These are phyloP conservation scores for Sporothrix brunneoviolacea DNA, from an alignment of 2,329 filamentous ascomycete genomes.

Conservation along the genomic window DNA sequence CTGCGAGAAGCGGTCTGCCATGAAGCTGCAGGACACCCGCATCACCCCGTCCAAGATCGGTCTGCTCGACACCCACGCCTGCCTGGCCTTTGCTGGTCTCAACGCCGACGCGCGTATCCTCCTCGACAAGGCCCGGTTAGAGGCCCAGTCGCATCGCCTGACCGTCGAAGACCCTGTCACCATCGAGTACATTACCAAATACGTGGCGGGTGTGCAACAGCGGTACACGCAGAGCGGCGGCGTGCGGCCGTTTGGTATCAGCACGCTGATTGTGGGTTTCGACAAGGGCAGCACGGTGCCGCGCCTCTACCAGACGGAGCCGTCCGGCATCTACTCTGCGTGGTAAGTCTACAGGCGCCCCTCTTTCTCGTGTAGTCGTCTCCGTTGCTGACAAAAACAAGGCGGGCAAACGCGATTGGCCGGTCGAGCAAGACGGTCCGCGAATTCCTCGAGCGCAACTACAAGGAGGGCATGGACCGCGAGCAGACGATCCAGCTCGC, in stretches of 20 bases:
- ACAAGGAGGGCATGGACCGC: slow-evolving; percentile 95
- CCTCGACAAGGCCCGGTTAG: slow-evolving; percentile 94
- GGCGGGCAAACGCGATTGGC: slow-evolving; percentile 99
- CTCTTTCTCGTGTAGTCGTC: neutral
- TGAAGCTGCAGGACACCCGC: slow-evolving; percentile 98
- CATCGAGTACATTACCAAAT: slow-evolving; percentile 99
- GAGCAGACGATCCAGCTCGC: slow-evolving; percentile 94
- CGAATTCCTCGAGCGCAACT: slow-evolving; percentile 97
- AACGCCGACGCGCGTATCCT: slow-evolving; percentile 98
- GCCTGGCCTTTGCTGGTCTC: slow-evolving; percentile 91
- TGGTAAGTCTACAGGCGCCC: slow-evolving; percentile 56
- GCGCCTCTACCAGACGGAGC: slow-evolving; percentile 94
- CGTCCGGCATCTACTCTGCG: slow-evolving; percentile 98
- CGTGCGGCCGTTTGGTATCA: slow-evolving; percentile 97
- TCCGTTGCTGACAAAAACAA: slow-evolving; percentile 31
- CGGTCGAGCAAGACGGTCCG: slow-evolving; percentile 98
- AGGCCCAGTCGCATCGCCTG: slow-evolving; percentile 93
- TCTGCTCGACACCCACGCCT: slow-evolving; percentile 84
- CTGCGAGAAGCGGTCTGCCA: slow-evolving; percentile 97
- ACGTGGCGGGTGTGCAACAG: slow-evolving; percentile 95
- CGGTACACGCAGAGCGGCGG: slow-evolving; percentile 98
- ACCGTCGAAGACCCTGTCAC: slow-evolving; percentile 96
- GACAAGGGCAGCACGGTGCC: slow-evolving; percentile 86
- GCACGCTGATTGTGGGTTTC: slow-evolving; percentile 96
- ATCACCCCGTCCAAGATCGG: slow-evolving; percentile 99